A percentile compares a stretch with the other conserved stretches of the same genome.
Evolutionary conservation across 805 yeast genomes (phyloP).

Genomic region (Candida xiaguanensis): DNA sequence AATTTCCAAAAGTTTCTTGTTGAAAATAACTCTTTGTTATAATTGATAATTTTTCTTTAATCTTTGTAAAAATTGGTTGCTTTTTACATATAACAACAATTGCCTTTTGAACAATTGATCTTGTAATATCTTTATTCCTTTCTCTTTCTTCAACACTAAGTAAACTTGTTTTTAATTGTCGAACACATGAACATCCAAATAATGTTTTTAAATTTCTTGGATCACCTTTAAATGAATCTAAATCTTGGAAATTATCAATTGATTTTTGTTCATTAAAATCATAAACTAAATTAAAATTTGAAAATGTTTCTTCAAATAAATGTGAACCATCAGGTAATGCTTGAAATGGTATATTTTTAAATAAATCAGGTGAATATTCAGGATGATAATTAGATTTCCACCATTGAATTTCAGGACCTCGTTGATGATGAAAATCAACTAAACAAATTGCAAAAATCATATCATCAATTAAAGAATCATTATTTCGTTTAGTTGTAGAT

Average conservation of each 20-base stretch:
- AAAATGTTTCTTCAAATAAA: constrained; percentile 86
- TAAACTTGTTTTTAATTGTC: constrained; percentile 69
- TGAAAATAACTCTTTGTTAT: constrained; percentile 83
- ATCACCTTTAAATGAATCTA: constrained; percentile 31
- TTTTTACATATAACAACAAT: constrained; percentile 75
- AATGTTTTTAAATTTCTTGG: constrained; percentile 54
- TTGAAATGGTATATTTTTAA: constrained; percentile 91
- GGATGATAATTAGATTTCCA: constrained; percentile 55
- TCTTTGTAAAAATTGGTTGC: constrained; percentile 83
- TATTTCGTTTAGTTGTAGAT: not conserved
- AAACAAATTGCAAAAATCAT: constrained; percentile 79
- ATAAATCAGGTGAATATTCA: constrained; percentile 40
- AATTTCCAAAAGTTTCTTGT: constrained; percentile 75
- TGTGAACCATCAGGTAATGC: constrained; percentile 97
- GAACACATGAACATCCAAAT: constrained; percentile 93
- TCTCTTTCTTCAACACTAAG: constrained; percentile 43
- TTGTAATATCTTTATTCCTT: constrained; percentile 61
- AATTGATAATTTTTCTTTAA: constrained; percentile 85
- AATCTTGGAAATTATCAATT: constrained; percentile 41
- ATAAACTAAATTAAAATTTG: constrained; percentile 79
- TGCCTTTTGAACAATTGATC: constrained; percentile 89
- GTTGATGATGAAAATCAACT: constrained; percentile 84
- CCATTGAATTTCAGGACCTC: constrained; percentile 95
- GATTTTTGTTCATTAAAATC: constrained; percentile 49
- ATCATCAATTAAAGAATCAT: constrained; percentile 18